These are phyloP conservation scores for Cenchrus fungigraminus DNA, from an alignment of 176 grass and related monocot species.

Conservation along the genomic window DNA sequence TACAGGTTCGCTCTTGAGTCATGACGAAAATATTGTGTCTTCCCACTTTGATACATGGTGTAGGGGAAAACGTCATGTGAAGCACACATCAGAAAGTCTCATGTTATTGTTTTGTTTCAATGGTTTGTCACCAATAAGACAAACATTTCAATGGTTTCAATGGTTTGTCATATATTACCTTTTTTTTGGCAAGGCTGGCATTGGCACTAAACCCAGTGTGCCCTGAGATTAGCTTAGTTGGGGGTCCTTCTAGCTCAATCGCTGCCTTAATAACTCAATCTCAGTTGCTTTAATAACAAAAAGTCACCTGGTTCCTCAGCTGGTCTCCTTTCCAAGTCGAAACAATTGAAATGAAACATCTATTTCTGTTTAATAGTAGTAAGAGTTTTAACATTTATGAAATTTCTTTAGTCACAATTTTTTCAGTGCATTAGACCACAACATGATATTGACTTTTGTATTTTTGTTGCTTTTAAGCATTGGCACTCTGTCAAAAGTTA, in stretches of 20 bases:
- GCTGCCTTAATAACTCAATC: not conserved
- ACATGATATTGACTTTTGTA: slow-evolving; percentile 5
- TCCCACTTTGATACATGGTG: not conserved
- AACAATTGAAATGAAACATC: not conserved
- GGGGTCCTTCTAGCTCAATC: not conserved
- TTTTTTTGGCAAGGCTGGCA: not conserved
- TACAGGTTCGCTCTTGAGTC: slow-evolving; percentile 59
- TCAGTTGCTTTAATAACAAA: not conserved
- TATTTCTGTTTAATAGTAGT: slow-evolving; percentile 6
- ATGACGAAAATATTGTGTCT: slow-evolving; percentile 6
- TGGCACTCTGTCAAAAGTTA: not conserved
- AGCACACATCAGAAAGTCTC: not conserved
- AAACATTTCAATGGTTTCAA: too few relatives aligned
- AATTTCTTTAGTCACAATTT: not conserved
- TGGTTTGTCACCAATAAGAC: too few relatives aligned
- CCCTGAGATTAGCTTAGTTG: not conserved
- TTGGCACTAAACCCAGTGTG: not conserved
- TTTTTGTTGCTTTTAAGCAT: slow-evolving; percentile 5
- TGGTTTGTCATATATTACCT: not conserved
- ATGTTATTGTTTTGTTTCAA: too few relatives aligned
- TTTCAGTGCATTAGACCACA: not conserved
- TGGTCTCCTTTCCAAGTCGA: not conserved
- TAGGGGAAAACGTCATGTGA: not conserved
- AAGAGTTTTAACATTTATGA: not conserved
- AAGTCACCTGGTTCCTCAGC: not conserved